These are phyloP conservation scores for Euphorbia celastroides DNA, from an alignment of 441 rosid species.

Conservation along the genomic window DNA sequence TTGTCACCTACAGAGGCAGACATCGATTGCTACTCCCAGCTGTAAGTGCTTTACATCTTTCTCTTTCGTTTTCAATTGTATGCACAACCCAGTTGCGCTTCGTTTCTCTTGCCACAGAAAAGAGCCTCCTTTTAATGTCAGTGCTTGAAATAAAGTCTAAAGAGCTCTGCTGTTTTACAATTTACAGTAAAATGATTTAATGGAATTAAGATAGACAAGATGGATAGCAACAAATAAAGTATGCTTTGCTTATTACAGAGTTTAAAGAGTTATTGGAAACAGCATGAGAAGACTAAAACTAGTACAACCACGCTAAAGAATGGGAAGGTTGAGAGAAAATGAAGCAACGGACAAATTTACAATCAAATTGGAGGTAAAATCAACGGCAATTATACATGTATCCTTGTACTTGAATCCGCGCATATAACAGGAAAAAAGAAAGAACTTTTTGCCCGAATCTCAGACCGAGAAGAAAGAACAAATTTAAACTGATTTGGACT, in stretches of 20 bases:
- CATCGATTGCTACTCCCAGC: conserved; percentile 7
- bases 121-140: too few relatives aligned
- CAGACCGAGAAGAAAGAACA: conserved; percentile 6
- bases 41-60: conserved; percentile 5
- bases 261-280: background rate
- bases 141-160: too few relatives aligned
- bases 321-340: background rate
- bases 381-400: conserved; percentile 22
- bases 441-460: conserved; percentile 12
- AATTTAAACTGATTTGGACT: conserved; percentile 14
- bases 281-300: conserved; percentile 1
- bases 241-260: conserved; percentile 2
- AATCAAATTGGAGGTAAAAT: conserved; percentile 18
- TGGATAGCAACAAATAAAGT: background rate
- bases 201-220: background rate
- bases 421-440: background rate
- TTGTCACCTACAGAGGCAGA: conserved; percentile 17
- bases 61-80: background rate
- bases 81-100: background rate
- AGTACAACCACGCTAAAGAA: background rate
- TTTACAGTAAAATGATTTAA: too few relatives aligned
- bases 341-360: conserved; percentile 29
- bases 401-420: conserved; percentile 1
- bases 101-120: background rate
- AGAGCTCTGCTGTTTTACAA: background rate